These are phyloP conservation scores for Xylaria multiplex DNA, from an alignment of 2,329 filamentous ascomycete species.

Conservation along the genomic window DNA sequence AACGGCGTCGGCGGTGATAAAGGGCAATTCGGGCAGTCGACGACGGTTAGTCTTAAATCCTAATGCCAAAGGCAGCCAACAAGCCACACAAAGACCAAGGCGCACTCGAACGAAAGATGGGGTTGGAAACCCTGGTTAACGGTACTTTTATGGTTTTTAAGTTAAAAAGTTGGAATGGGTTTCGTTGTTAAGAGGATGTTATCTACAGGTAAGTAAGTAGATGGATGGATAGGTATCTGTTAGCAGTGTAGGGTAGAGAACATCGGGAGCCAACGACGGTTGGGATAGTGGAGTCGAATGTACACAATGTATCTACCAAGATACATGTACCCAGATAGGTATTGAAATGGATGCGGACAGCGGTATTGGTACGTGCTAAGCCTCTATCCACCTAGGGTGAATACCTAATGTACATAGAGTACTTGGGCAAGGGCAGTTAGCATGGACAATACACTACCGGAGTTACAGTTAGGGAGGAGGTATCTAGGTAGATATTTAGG, in stretches of 20 bases:
- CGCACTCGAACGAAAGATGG: slow-evolving; percentile 26
- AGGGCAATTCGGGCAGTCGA: slow-evolving; percentile 32
- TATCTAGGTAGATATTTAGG: no score
- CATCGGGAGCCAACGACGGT: slow-evolving; percentile 31
- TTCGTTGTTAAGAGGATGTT: slow-evolving; percentile 27
- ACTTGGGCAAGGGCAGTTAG: no score
- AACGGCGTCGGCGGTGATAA: slow-evolving; percentile 35
- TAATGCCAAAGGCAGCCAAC: slow-evolving; percentile 29
- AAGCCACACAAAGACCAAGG: slow-evolving; percentile 38
- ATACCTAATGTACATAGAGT: no score
- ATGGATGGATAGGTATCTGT: slow-evolving; percentile 24
- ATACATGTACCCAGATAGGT: no score
- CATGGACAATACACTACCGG: no score
- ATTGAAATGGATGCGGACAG: background rate
- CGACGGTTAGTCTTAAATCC: slow-evolving; percentile 21
- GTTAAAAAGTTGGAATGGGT: slow-evolving; percentile 20
- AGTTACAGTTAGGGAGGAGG: no score
- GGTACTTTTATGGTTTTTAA: slow-evolving; percentile 7
- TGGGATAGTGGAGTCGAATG: slow-evolving; percentile 31
- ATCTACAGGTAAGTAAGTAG: slow-evolving; percentile 29
- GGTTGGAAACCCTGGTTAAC: slow-evolving; percentile 19
- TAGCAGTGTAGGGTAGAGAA: slow-evolving; percentile 17
- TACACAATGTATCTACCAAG: background rate
- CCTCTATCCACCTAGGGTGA: background rate
- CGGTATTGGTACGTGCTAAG: background rate